Base-by-base conservation (phyloP, 176 grass and related monocot genomes). In the Guadua angustifolia region DNA sequence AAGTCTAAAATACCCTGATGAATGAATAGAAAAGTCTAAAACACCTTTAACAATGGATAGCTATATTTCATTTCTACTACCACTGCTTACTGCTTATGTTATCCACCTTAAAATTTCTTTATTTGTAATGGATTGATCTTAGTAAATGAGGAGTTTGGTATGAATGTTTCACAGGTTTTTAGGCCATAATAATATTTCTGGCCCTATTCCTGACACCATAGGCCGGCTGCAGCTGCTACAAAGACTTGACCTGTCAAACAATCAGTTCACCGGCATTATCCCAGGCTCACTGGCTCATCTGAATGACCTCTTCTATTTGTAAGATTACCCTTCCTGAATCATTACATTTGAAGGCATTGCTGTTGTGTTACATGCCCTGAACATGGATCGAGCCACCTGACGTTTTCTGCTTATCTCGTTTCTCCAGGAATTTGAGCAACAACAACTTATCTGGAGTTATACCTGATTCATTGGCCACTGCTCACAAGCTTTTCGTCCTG, bases 361-460 rank as follows among this genome's bases (percentile, higher is more conserved):
- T 42, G 32, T 70, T 43, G 6, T 43, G 29, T 53, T 76, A 62
- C 53, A 40, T 38, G 47, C 9, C 51, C 45, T 79, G 18, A 64
- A 65, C 44, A 63, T 62, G 59, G 35, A 35, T 40, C 1, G 6
- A 42, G 3, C n/a, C 21, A 16, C 24, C 45, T 60, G 44, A 46
- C 51, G 51, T 73, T 25, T 66, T 67, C 18, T 56, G 46, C 47
- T 57, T 66, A 9, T 42, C 74, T 66, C 67, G 45, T 79, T 42
- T 47, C 68, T 42, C 15, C 82, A 97, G 94, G 89, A 78, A 72
- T 75, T 60, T 97, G 75, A 94, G 86, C 80, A 92, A 97, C 72
- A 97, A 97, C 88, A 90, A 77, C 26, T 88, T 97, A 59, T 94
- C 89, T 33, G 94, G 94, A 83, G 16, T 42, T 19, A 88, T 88